These are phyloP conservation scores for Leishmania guyanensis DNA, from an alignment of 208 protist species.

Conservation along the genomic window DNA sequence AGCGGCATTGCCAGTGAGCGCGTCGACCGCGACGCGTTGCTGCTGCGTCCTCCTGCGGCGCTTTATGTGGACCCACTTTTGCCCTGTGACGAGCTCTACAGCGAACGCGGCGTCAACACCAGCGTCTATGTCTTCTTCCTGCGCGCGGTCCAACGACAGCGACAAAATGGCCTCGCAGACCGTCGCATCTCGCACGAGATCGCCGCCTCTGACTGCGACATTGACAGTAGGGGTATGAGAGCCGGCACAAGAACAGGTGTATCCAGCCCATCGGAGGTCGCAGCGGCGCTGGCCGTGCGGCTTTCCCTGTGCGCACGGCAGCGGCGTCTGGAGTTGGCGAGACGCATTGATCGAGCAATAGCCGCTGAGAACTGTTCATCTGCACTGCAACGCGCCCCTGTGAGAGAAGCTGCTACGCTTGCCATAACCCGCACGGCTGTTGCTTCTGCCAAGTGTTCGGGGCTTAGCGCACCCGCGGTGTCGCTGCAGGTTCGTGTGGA, in stretches of 20 bases:
- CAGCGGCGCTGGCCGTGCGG: slow-evolving; percentile 13
- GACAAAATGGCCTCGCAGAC: neutral
- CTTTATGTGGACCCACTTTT: slow-evolving; percentile 59
- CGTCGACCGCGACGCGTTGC: slow-evolving; percentile 41
- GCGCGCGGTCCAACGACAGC: slow-evolving; percentile 27
- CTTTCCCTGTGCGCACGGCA: slow-evolving; percentile 19
- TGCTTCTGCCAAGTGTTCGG: neutral
- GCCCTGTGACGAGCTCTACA: slow-evolving; percentile 61
- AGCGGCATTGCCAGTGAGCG: slow-evolving; percentile 8
- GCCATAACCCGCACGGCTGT: neutral
- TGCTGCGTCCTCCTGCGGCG: slow-evolving; percentile 33
- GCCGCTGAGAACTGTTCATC: neutral
- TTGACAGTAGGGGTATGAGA: neutral
- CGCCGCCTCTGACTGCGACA: neutral
- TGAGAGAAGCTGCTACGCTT: neutral
- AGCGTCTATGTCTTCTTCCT: slow-evolving; percentile 53
- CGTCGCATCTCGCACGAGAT: neutral
- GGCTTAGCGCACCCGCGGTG: neutral
- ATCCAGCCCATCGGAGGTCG: neutral
- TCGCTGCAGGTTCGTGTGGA: slow-evolving; percentile 32
- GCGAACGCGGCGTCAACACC: slow-evolving; percentile 49
- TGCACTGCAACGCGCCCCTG: neutral
- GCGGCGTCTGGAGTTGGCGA: slow-evolving; percentile 14
- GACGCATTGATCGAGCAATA: slow-evolving; percentile 1
- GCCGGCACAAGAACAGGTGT: neutral